Base-by-base conservation (phyloP, 2,329 filamentous ascomycete species). In the Xylaria sp. region DNA sequence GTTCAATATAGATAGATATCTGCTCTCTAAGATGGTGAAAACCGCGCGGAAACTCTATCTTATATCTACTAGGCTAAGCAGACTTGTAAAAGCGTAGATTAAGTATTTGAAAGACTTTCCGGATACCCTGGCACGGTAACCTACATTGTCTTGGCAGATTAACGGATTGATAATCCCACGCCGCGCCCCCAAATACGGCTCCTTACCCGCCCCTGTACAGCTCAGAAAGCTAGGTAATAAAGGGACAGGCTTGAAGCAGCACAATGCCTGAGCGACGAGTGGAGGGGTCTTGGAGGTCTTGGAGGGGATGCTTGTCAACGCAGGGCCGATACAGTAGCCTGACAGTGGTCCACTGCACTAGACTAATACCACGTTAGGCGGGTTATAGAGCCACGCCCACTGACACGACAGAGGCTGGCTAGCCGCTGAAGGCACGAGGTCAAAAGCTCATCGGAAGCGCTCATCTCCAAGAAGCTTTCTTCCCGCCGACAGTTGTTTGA, bases 361-460 rank as follows among this genome's bases (percentile, higher is more conserved):
- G 52, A n/a, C 52, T 20, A 15, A 34, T 20, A n/a, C 25, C 13
- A 18, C 28, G 12, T 34, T 44, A 28, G 39, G 15, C n/a, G 1
- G 25, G 25, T 46, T 58, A 70, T 67, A 72, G 58, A 48, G 39
- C 46, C 70, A 72, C 70, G 37, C 68, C 68, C 23, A 46, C 65
- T 66, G 65, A 64, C 62, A 62, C 65, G 65, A 66, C 58, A 64
- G 34, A 37, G 64, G 48, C 55, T 59, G 64, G 66, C 67, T 56
- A 70, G 62, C 65, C 69, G 66, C 61, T 57, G 60, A 25, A 25
- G 39, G 37, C 60, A 67, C 69, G 71, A 69, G 70, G 69, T 67
- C 59, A 68, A 73, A 70, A 60, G 63, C 63, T 70, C 62, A 62
- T 69, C 71, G 66, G 60, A 61, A 63, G 55, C 28, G 60, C 65